Conservation (phyloP, 345 rosid species). For the Zanthoxylum bungeanum region DNA sequence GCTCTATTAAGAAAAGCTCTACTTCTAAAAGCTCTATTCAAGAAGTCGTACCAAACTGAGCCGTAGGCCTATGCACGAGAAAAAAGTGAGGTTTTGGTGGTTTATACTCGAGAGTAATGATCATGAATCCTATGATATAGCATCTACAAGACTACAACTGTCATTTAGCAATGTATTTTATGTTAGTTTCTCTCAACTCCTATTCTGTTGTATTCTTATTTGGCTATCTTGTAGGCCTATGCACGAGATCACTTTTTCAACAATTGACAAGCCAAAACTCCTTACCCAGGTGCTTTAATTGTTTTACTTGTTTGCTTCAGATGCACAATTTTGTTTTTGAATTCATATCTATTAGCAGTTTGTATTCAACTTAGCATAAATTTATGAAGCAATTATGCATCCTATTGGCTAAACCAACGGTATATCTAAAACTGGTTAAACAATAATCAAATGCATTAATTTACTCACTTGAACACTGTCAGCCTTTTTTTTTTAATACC, state of each 20-base stretch:
- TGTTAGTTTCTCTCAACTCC: conserved; percentile 3
- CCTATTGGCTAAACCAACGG: background rate
- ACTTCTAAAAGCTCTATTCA: too few species aligned
- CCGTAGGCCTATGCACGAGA: too few species aligned
- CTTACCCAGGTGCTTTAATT: conserved; percentile 71
- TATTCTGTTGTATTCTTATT: conserved; percentile 1
- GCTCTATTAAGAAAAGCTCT: too few species aligned
- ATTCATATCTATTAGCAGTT: background rate
- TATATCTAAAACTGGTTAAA: background rate
- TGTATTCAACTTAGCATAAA: background rate
- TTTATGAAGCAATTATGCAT: background rate
- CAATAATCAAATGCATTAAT: background rate
- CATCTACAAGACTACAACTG: background rate
- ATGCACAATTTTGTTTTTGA: background rate
- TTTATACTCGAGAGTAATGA: background rate
- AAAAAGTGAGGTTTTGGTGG: background rate
- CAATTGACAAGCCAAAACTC: conserved; percentile 94
- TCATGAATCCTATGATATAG: background rate
- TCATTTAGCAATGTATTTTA: background rate
- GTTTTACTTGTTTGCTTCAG: background rate
- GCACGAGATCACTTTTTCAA: conserved; percentile 95
- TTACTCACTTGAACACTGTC: background rate
- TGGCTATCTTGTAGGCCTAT: conserved; percentile 64
- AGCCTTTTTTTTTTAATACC: background rate
- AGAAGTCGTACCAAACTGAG: too few species aligned